These are phyloP conservation scores for Peltaster fructicola DNA, from an alignment of 2,329 filamentous ascomycete genomes.

Conservation along the genomic window DNA sequence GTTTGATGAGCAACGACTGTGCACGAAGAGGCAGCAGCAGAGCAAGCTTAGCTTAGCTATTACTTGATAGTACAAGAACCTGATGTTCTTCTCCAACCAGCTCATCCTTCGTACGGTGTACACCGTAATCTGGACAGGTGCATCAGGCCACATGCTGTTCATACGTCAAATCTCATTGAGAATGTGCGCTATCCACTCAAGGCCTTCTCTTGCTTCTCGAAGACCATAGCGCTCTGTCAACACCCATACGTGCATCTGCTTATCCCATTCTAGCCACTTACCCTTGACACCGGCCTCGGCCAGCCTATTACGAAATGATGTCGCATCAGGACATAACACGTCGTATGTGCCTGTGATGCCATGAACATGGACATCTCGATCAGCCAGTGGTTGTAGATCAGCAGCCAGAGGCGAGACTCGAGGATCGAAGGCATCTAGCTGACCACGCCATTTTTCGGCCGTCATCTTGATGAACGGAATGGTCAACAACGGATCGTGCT, in stretches of 20 bases:
- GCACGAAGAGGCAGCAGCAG: no score
- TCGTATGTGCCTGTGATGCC: constrained; percentile 36
- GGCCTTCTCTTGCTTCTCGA: constrained; percentile 28
- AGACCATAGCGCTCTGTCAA: constrained; percentile 32
- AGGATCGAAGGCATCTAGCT: constrained; percentile 26
- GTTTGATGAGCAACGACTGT: no score
- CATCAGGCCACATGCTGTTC: no score
- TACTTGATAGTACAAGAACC: no score
- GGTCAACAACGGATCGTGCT: constrained; percentile 30
- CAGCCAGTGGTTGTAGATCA: constrained; percentile 23
- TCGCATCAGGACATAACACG: constrained; percentile 35
- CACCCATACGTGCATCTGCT: constrained; percentile 43
- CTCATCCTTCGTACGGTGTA: no score
- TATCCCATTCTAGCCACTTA: constrained; percentile 41
- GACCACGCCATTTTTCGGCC: constrained; percentile 25
- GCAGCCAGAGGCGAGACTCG: constrained; percentile 30
- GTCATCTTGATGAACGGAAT: constrained; percentile 24
- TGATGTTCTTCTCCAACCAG: no score
- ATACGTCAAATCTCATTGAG: constrained; percentile 8
- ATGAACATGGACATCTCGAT: constrained; percentile 29
- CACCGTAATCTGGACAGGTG: no score
- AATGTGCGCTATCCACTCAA: constrained; percentile 28
- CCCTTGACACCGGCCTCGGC: constrained; percentile 28
- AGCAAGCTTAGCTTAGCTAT: no score
- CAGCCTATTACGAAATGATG: constrained; percentile 31